Evolutionary conservation across 257 asterid species (phyloP), one percentile per base, ranked within the genome.

Genomic region (Forsythia viridissima): DNA sequence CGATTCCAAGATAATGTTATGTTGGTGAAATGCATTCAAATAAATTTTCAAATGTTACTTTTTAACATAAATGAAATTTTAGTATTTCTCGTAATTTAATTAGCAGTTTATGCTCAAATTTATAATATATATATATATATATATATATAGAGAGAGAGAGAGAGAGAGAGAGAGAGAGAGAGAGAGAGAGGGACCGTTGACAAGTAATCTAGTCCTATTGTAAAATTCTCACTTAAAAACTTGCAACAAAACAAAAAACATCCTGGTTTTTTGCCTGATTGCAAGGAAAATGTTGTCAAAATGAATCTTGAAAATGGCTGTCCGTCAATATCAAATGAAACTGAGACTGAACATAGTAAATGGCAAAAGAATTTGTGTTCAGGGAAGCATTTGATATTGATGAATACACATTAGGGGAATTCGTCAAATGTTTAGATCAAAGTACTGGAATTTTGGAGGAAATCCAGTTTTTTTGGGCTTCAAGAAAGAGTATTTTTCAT

Each of bases 371-470:
- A n/a, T 69, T 46, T 36, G 40, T 69, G 70, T 13, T 70, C 9
- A 70, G 41, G 71, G 70, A 51, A 43, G 43, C 74, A 18, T 76
- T 24, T 24, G 24, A 24, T 24, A 0, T 77, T 69, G 80, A 20
- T 55, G 24, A 55, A 51, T 51, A 24, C 66, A 20, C 81, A 78
- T 9, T 57, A 65, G 71, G 52, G 46, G 48, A 77, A 70, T 40
- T 40, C 38, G 72, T 55, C 65, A 40, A 61, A 67, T 52, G 61
- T 43, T 39, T 20, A 37, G 7, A 66, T 39, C 8, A 57, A 55
- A 40, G 42, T 30, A 20, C 65, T 63, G 20, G 34, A 61, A 66
- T 24, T 24, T 24, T 24, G 24, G 24, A 24, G 24, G 24, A 24
- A 24, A 24, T 24, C 13, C 77, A 2, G 82, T 12, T 24, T 67